Evolutionary conservation across 306 rosid species (phyloP).

Genomic region (Vachellia collinsii): DNA sequence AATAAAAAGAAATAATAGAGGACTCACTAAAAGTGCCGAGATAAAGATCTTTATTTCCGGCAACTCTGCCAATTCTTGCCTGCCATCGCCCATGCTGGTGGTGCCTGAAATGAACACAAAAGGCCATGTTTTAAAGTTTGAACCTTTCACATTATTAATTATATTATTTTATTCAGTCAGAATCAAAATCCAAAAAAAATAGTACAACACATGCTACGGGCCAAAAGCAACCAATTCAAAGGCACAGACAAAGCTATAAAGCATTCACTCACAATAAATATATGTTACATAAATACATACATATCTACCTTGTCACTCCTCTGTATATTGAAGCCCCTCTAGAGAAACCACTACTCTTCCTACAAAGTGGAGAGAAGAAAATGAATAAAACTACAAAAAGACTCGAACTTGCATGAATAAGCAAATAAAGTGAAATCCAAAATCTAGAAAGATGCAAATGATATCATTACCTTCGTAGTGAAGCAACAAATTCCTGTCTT

Average conservation of each 20-base stretch:
- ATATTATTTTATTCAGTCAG: background rate
- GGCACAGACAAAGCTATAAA: conserved; percentile 1
- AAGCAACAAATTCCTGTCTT: conserved; percentile 77
- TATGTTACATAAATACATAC: background rate
- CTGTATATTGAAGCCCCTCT: conserved; percentile 80
- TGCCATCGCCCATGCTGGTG: conserved; percentile 88
- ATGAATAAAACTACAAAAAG: background rate
- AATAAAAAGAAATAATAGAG: background rate
- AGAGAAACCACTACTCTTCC: conserved; percentile 85
- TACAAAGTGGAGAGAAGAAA: conserved; percentile 21
- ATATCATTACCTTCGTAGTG: conserved; percentile 61
- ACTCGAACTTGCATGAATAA: background rate
- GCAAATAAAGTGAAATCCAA: background rate
- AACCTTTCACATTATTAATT: background rate
- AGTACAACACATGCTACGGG: conserved; percentile 15
- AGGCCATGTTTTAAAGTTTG: background rate
- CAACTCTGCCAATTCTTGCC: conserved; percentile 81
- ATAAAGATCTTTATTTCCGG: conserved; percentile 78
- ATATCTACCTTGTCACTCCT: conserved; percentile 69
- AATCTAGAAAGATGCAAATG: background rate
- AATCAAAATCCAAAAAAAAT: background rate
- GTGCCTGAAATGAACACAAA: conserved; percentile 43
- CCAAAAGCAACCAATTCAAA: conserved; percentile 5
- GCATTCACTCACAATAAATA: background rate
- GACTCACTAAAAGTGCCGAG: conserved; percentile 71